Percentiles rank a stretch among this genome's conserved stretches.
These are phyloP conservation scores for Elongisporangium prolatum DNA, from an alignment of 352 stramenopile genomes.

Conservation along the genomic window DNA sequence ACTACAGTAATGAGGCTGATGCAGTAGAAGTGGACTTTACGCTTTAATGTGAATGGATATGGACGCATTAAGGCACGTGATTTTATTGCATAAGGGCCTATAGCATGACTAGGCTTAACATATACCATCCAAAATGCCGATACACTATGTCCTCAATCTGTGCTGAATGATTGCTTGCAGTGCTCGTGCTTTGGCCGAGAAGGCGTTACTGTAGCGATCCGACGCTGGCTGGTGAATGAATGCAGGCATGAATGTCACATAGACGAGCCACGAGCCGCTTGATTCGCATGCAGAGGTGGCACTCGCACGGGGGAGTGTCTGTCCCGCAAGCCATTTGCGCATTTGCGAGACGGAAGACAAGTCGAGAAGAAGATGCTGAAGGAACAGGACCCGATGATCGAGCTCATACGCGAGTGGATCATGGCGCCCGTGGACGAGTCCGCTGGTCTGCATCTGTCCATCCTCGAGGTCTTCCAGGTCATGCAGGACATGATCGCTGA, in stretches of 20 bases:
- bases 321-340: not conserved
- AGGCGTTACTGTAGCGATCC: too few relatives aligned
- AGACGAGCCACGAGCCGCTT: not conserved
- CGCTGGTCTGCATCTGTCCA: conserved; percentile 51
- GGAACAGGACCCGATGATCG: conserved; percentile 83
- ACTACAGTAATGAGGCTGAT: too few relatives aligned
- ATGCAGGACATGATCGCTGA: conserved; percentile 77
- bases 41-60: too few relatives aligned
- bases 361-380: conserved; percentile 49
- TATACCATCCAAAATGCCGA: too few relatives aligned
- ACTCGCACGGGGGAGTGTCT: not conserved
- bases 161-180: too few relatives aligned
- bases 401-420: conserved; percentile 83
- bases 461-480: conserved; percentile 64
- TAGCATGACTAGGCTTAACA: too few relatives aligned
- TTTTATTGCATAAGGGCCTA: too few relatives aligned
- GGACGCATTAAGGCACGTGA: too few relatives aligned
- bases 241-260: not conserved
- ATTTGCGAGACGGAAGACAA: not conserved
- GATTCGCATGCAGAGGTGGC: not conserved
- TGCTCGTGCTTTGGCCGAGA: too few relatives aligned
- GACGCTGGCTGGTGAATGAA: not conserved
- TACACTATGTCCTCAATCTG: too few relatives aligned
- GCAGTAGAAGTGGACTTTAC: too few relatives aligned
- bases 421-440: conserved; percentile 61